A percentile compares a stretch with the other conserved stretches of the same genome.
phyloP scores from a whole-genome alignment of 306 rosid species.

The apple (Malus domestica) region DNA sequence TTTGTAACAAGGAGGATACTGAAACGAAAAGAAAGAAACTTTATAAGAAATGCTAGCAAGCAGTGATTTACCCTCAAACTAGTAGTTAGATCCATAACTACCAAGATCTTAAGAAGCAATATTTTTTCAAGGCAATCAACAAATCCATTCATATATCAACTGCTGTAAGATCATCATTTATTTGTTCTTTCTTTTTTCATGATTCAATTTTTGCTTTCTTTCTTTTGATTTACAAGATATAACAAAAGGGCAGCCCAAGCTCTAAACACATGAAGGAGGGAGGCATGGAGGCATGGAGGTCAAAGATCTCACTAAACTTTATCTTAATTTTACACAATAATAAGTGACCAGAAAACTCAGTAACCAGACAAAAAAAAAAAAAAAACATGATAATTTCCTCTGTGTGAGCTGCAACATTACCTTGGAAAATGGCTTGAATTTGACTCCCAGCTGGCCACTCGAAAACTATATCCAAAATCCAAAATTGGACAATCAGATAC shows the following conservation, averaged over 20 bases:
- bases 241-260: neutral
- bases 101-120: neutral
- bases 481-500: slow-evolving; percentile 2
- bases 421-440: slow-evolving; percentile 91
- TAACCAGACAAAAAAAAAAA: neutral
- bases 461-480: slow-evolving; percentile 60
- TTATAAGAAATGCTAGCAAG: neutral
- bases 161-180: neutral
- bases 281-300: neutral
- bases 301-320: neutral
- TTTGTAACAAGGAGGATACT: slow-evolving; percentile 97
- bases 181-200: neutral
- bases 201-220: neutral
- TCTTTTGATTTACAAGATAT: neutral
- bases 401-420: slow-evolving; percentile 34
- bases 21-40: slow-evolving; percentile 16
- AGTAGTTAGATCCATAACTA: neutral
- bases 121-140: neutral
- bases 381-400: neutral
- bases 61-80: neutral
- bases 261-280: neutral
- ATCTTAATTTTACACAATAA: neutral
- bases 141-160: neutral
- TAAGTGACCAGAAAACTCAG: neutral
- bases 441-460: slow-evolving; percentile 64